Evolutionary conservation across 768 basidiomycete species (phyloP).

Genomic region (Leccinellum luteum): DNA sequence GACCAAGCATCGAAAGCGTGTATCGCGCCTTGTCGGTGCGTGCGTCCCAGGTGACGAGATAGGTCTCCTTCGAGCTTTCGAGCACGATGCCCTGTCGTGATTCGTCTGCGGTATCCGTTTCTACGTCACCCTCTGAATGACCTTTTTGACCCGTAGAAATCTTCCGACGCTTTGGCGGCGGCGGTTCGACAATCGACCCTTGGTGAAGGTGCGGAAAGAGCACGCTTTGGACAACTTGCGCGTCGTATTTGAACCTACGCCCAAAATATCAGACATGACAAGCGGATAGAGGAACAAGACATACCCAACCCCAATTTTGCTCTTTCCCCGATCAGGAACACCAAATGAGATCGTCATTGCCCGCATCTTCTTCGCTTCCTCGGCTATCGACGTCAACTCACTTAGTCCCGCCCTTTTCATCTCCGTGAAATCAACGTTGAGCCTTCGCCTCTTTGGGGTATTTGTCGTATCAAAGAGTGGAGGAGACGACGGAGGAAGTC

Average conservation of each 20-base stretch:
- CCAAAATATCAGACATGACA: not conserved
- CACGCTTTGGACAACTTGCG: slow-evolving; percentile 38
- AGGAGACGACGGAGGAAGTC: slow-evolving; percentile 25
- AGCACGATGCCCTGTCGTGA: slow-evolving; percentile 20
- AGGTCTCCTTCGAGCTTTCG: slow-evolving; percentile 24
- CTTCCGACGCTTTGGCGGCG: slow-evolving; percentile 30
- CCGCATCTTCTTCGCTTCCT: slow-evolving; percentile 41
- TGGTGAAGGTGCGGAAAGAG: slow-evolving; percentile 41
- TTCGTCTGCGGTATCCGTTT: slow-evolving; percentile 12
- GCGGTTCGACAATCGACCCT: slow-evolving; percentile 13
- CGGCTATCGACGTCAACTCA: slow-evolving; percentile 26
- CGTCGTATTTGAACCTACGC: slow-evolving; percentile 53
- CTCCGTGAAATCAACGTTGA: slow-evolving; percentile 24
- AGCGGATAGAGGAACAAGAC: slow-evolving; percentile 15
- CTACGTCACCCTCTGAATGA: slow-evolving; percentile 7
- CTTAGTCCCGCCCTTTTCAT: slow-evolving; percentile 20
- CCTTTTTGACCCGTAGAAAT: slow-evolving; percentile 2
- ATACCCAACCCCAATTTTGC: slow-evolving; percentile 45
- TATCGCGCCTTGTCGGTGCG: slow-evolving; percentile 14
- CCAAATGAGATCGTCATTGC: slow-evolving; percentile 51
- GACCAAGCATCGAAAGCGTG: slow-evolving; percentile 17
- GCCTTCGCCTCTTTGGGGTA: slow-evolving; percentile 30
- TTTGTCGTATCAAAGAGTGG: slow-evolving; percentile 35
- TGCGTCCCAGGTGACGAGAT: slow-evolving; percentile 15
- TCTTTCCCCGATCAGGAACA: slow-evolving; percentile 26